Percentiles rank a stretch among this genome's conserved stretches.
phyloP scores from a whole-genome alignment of 2,329 filamentous ascomycete species.

The Blastomyces parvus region DNA sequence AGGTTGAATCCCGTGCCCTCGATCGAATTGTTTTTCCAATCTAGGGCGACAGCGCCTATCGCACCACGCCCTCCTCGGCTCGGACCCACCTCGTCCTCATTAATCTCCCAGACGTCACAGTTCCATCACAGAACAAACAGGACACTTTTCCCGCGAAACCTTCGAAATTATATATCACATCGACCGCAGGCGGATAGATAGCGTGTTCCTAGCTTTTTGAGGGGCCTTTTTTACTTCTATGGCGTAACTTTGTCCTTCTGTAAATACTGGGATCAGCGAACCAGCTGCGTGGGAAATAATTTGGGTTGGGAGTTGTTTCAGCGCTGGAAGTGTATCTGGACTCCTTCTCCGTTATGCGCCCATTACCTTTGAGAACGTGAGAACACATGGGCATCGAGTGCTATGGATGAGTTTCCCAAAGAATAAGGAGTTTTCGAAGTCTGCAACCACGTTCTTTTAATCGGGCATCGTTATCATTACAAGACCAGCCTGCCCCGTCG shows the following conservation, averaged over 20 bases:
- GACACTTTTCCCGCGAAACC: not conserved
- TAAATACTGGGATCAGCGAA: not conserved
- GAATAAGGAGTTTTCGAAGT: not conserved
- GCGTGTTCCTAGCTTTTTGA: not conserved
- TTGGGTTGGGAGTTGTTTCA: not conserved
- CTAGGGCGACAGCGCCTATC: not conserved
- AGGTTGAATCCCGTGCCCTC: not conserved
- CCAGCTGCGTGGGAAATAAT: not conserved
- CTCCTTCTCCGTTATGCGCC: not conserved
- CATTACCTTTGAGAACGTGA: not conserved
- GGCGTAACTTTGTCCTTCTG: not conserved
- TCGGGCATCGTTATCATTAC: not conserved
- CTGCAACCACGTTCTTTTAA: not conserved
- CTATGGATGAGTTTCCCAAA: not conserved
- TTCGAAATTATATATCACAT: not conserved
- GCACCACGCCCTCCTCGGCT: not conserved
- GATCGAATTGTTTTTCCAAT: conserved; percentile 1
- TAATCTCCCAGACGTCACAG: too few species aligned
- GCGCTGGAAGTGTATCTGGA: not conserved
- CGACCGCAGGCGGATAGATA: not conserved
- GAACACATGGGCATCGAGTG: not conserved
- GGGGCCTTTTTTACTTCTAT: not conserved
- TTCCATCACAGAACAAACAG: not conserved
- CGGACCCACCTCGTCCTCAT: not conserved
- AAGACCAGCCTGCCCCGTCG: not conserved